A percentile compares a stretch with the other conserved stretches of the same genome.
Conservation (phyloP, 441 rosid genomes). For the Populus hybrid region DNA sequence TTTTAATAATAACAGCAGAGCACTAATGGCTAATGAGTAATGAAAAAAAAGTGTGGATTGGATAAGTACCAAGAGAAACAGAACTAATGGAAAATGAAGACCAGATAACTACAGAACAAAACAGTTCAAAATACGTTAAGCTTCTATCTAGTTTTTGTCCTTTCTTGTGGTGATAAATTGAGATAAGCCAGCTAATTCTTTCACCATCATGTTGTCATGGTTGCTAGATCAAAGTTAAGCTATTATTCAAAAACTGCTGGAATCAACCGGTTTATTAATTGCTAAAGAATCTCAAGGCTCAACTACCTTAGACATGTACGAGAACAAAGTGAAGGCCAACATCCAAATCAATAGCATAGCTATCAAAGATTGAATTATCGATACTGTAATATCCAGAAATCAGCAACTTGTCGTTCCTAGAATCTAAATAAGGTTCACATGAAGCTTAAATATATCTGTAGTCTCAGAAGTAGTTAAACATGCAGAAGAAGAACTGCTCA, state of each 20-base stretch:
- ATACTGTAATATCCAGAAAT: not conserved
- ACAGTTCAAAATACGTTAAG: not conserved
- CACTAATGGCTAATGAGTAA: not conserved
- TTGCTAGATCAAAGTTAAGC: not conserved
- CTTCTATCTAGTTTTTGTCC: not conserved
- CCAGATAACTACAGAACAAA: not conserved
- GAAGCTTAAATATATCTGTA: not conserved
- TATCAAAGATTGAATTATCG: not conserved
- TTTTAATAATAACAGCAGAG: not conserved
- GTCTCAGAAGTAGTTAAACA: not conserved
- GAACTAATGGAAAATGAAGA: not conserved
- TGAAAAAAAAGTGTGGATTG: not conserved
- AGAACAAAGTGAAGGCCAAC: not conserved
- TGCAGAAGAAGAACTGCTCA: conserved; percentile 18
- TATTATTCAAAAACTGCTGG: not conserved
- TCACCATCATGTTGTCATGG: not conserved
- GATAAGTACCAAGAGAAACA: not conserved
- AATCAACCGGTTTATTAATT: not conserved
- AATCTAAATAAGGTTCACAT: not conserved
- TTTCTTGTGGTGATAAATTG: not conserved
- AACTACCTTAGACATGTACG: not conserved
- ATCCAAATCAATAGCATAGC: not conserved
- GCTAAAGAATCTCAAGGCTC: not conserved
- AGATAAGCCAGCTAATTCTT: conserved; percentile 5
- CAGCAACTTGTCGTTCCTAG: not conserved